Conservation (phyloP, 2,329 filamentous ascomycete species). For the Alternaria infectoria region DNA sequence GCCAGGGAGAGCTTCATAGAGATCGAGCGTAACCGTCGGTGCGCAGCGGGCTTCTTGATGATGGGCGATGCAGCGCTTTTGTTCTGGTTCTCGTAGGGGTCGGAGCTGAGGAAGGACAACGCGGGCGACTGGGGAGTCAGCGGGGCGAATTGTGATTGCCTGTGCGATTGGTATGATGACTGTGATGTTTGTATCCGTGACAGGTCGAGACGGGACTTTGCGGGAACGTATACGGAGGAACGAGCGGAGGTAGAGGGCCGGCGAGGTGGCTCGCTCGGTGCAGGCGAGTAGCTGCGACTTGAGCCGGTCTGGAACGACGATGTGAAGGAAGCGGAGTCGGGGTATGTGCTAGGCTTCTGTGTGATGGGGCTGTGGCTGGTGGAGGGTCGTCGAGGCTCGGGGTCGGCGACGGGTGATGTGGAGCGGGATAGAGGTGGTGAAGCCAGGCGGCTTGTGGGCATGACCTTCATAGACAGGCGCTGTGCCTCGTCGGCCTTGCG, state of each 20-base stretch:
- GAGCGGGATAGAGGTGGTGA: conserved; percentile 26
- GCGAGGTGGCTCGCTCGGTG: conserved; percentile 21
- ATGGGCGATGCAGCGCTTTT: conserved; percentile 40
- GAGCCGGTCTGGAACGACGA: conserved; percentile 35
- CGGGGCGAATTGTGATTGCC: conserved; percentile 27
- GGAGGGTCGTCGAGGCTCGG: conserved; percentile 35
- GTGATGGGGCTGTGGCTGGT: conserved; percentile 36
- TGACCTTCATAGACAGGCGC: conserved; percentile 34
- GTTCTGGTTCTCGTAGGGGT: conserved; percentile 45
- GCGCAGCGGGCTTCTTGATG: conserved; percentile 42
- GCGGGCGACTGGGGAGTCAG: conserved; percentile 40
- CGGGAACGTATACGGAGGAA: conserved; percentile 36
- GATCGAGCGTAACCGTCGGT: conserved; percentile 47
- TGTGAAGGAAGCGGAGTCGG: conserved; percentile 29
- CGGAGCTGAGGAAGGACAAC: conserved; percentile 47
- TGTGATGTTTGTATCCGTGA: conserved; percentile 23
- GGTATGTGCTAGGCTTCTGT: conserved; percentile 24
- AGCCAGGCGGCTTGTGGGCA: conserved; percentile 14
- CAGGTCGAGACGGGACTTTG: conserved; percentile 24
- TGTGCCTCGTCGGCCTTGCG: conserved; percentile 34
- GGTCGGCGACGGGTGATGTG: conserved; percentile 27
- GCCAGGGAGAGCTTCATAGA: conserved; percentile 47
- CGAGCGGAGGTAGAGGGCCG: conserved; percentile 35
- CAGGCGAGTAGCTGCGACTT: conserved; percentile 34
- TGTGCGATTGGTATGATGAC: conserved; percentile 19